These are phyloP conservation scores for Curvularia eragrostidis DNA, from an alignment of 2,329 filamentous ascomycete genomes.

Conservation along the genomic window DNA sequence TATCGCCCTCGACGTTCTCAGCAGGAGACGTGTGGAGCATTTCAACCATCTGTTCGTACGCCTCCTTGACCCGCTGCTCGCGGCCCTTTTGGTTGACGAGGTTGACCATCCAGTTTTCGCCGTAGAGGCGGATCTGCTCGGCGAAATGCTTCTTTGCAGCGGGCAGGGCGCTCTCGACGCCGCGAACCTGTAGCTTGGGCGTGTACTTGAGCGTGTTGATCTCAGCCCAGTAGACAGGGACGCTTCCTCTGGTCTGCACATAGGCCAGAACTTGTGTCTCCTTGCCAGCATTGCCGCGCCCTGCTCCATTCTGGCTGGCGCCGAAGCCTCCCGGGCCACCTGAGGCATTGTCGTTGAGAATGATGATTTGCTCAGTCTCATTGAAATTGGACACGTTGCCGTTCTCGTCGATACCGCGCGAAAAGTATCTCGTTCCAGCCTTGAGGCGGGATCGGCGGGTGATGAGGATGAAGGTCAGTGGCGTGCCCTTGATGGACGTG, in stretches of 20 bases:
- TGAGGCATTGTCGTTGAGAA: constrained; percentile 80
- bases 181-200: constrained; percentile 85
- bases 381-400: constrained; percentile 99
- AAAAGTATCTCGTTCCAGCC: constrained; percentile 92
- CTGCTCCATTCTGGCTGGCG: constrained; percentile 74
- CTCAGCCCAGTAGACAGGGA: constrained; percentile 95
- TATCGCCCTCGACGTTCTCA: constrained; percentile 70
- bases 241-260: constrained; percentile 94
- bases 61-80: constrained; percentile 86
- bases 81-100: constrained; percentile 95
- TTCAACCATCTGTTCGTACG: constrained; percentile 90
- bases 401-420: constrained; percentile 88
- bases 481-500: constrained; percentile 82
- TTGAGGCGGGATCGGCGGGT: constrained; percentile 87
- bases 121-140: constrained; percentile 91
- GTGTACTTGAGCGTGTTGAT: constrained; percentile 92
- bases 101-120: constrained; percentile 97
- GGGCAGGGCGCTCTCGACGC: constrained; percentile 77
- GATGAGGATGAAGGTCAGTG: constrained; percentile 85
- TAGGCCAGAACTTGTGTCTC: constrained; percentile 93
- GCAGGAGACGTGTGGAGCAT: constrained; percentile 72
- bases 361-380: constrained; percentile 91
- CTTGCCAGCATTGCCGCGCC: constrained; percentile 63
- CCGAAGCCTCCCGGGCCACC: constrained; percentile 80
- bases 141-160: constrained; percentile 88